Percentiles rank a stretch among this genome's conserved stretches.
phyloP scores from a whole-genome alignment of 305 asterid genomes.

The Solanum aculeatissimum region DNA sequence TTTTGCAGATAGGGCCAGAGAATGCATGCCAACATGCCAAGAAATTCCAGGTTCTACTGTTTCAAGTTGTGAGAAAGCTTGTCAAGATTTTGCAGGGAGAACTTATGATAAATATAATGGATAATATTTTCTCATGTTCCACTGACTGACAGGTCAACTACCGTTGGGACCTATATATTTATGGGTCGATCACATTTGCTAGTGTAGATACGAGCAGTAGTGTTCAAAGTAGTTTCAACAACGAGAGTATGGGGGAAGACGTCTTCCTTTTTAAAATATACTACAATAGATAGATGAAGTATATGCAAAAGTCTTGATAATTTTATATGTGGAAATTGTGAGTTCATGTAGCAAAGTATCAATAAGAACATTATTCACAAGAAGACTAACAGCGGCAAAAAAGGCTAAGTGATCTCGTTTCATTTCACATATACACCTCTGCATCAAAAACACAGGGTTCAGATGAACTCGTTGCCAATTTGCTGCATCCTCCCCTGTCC shows the following conservation, averaged over 20 bases:
- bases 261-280: not conserved
- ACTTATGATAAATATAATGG: not conserved
- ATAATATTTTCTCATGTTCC: not conserved
- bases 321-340: not conserved
- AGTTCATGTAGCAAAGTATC: not conserved
- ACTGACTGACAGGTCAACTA: not conserved
- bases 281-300: not conserved
- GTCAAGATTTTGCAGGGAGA: slow-evolving; percentile 14
- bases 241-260: not conserved
- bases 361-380: not conserved
- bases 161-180: not conserved
- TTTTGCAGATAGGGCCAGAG: slow-evolving; percentile 6
- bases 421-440: not conserved
- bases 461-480: not conserved
- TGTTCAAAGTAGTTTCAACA: not conserved
- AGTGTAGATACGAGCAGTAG: not conserved
- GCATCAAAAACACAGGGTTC: not conserved
- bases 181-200: not conserved
- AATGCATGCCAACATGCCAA: slow-evolving; percentile 33
- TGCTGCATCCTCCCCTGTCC: not conserved
- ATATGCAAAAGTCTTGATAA: not conserved
- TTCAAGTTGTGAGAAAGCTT: slow-evolving; percentile 16
- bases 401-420: not conserved
- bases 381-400: not conserved
- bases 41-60: slow-evolving; percentile 11